A percentile compares a stretch with the other conserved stretches of the same genome.
Conservation (phyloP, 352 stramenopile genomes). For the Thraustotheca clavata region DNA sequence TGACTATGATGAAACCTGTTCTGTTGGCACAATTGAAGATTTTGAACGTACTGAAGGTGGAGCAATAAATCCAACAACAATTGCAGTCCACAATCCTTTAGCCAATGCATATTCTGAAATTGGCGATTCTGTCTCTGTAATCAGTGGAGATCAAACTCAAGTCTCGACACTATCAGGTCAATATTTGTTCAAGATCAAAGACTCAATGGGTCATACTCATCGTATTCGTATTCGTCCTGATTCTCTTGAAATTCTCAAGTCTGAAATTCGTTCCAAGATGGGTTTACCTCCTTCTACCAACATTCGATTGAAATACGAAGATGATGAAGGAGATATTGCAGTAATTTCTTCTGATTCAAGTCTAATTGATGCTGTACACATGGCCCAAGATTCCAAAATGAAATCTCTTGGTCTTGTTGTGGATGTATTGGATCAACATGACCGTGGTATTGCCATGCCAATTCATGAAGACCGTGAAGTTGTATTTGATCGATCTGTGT, state of each 20-base stretch:
- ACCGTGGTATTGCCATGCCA: background rate
- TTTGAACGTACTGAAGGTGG: conserved; percentile 82
- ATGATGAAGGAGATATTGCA: conserved; percentile 80
- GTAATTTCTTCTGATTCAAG: conserved; percentile 81
- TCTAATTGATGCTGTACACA: conserved; percentile 74
- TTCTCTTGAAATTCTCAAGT: conserved; percentile 51
- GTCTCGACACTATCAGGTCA: conserved; percentile 58
- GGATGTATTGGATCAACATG: conserved; percentile 11
- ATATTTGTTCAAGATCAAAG: conserved; percentile 86
- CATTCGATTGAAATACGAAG: conserved; percentile 77
- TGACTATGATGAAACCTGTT: conserved; percentile 65
- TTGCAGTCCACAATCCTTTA: background rate
- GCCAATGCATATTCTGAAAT: conserved; percentile 69
- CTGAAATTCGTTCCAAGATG: conserved; percentile 81
- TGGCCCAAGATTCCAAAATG: conserved; percentile 78
- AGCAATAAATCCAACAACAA: conserved; percentile 22
- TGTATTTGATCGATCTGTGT: background rate
- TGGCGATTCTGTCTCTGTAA: conserved; percentile 78
- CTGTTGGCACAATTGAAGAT: conserved; percentile 83
- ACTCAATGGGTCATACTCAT: conserved; percentile 76
- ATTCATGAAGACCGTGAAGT: background rate
- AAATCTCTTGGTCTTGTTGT: conserved; percentile 77
- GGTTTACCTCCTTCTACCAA: conserved; percentile 43
- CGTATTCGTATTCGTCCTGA: conserved; percentile 77
- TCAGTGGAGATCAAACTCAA: conserved; percentile 66